phyloP scores from a whole-genome alignment of 441 rosid genomes.

The Brassica balearica region DNA sequence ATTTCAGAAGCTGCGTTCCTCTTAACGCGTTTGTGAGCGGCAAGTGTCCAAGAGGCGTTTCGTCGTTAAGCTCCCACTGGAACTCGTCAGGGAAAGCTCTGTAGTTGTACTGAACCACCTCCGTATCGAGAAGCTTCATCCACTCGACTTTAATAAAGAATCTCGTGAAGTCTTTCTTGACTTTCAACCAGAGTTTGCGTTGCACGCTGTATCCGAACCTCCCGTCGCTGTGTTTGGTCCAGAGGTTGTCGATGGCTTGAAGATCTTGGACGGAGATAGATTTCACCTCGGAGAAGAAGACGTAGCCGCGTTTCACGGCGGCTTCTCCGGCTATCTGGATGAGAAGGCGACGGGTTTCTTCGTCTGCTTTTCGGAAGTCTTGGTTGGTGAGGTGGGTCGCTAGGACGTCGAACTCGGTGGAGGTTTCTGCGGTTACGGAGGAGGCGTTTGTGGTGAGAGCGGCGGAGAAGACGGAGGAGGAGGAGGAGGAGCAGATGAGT shows the following conservation, averaged over 20 bases:
- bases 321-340: conserved; percentile 78
- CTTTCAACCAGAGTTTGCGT: conserved; percentile 68
- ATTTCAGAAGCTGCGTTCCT: conserved; percentile 72
- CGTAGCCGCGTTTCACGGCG: conserved; percentile 77
- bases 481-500: conserved; percentile 35
- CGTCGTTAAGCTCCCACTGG: conserved; percentile 75
- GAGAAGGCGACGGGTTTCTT: conserved; percentile 84
- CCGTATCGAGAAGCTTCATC: conserved; percentile 97
- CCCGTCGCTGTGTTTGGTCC: conserved; percentile 68
- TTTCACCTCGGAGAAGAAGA: conserved; percentile 92
- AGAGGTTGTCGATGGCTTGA: conserved; percentile 70
- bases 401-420: conserved; percentile 70
- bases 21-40: conserved; percentile 93
- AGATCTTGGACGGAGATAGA: conserved; percentile 69
- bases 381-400: conserved; percentile 61
- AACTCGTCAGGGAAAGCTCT: conserved; percentile 84
- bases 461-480: conserved; percentile 44
- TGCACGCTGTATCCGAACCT: conserved; percentile 87
- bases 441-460: conserved; percentile 38
- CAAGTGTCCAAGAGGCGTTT: conserved; percentile 82
- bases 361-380: conserved; percentile 84
- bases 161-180: conserved; percentile 66
- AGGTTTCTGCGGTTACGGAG: conserved; percentile 47
- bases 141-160: conserved; percentile 80
- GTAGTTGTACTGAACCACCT: conserved; percentile 82